Base-by-base conservation (phyloP, 208 protist genomes). In the Plasmodiophora brassicae region DNA sequence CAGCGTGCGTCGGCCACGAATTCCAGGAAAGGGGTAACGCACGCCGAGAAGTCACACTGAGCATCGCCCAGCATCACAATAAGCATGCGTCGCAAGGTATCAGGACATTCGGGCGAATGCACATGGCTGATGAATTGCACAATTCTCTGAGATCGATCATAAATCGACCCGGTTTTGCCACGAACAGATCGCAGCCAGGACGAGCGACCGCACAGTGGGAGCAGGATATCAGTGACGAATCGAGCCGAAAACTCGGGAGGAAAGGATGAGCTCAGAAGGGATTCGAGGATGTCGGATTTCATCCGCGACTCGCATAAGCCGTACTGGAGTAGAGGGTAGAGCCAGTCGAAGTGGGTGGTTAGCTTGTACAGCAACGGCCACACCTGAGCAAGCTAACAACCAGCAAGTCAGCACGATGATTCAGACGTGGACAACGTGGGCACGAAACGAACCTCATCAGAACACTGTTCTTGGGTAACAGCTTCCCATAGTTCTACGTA, bases 131-230 rank as follows among this genome's bases (percentile, higher is more conserved):
- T 32, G 65, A 78, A 78, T 5, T 32, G 65, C 5, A 78, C 41
- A 5, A 78, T 32, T 44, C 41, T 38, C 5, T 8, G 14, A 38
- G 65, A 78, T 32, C 32, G 5, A 8, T 5, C n/a, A 14, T 78
- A n/a, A 78, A 36, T 32, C n/a, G 65, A 78, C n/a, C 65, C n/a
- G 14, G 10, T 5, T 78, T 78, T 78, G 20, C 65, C 65, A 36
- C 65, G 5, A 78, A 78, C n/a, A 8, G 65, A 78, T 36, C 65
- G 65, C 32, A 78, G 10, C 65, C 65, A 78, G 65, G 65, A 78
- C 41, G 32, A 38, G 5, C 41, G 5, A 78, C 65, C 32, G 10
- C 32, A 5, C n/a, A 78, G 41, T 5, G 65, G 65, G 5, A 78
- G 20, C 20, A 78, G 41, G 10, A 32, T 5, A 14, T 78, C 41